phyloP scores from a whole-genome alignment of 225 moss, liverwort and hornwort genomes.

The Rhytidiadelphus loreus region DNA sequence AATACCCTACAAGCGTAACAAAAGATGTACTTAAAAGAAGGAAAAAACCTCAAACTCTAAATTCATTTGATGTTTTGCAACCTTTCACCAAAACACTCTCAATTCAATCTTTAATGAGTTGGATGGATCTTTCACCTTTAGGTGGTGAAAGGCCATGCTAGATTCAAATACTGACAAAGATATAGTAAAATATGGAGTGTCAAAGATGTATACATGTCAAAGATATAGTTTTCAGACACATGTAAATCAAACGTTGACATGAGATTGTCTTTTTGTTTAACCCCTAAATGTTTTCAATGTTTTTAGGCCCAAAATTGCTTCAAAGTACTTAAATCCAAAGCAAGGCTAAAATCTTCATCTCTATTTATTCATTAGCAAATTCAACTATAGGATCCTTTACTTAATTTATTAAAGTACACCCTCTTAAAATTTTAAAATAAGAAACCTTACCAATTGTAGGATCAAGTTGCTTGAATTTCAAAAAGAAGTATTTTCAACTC shows the following conservation, averaged over 20 bases:
- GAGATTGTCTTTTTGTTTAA: background rate
- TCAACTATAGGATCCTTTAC: too few relatives aligned
- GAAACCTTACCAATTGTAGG: too few relatives aligned
- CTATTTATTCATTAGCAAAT: too few relatives aligned
- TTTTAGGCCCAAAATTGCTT: too few relatives aligned
- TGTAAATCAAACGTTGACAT: background rate
- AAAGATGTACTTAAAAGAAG: background rate
- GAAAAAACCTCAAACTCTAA: fast-evolving
- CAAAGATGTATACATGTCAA: too few relatives aligned
- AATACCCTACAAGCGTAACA: fast-evolving
- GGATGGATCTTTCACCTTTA: background rate
- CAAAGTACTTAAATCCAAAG: too few relatives aligned
- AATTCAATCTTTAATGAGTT: background rate
- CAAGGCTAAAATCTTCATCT: too few relatives aligned
- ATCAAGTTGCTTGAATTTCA: too few relatives aligned
- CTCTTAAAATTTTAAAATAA: too few relatives aligned
- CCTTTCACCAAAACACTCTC: background rate
- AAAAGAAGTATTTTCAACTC: too few relatives aligned
- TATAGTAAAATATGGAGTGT: background rate
- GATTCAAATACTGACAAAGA: fast-evolving
- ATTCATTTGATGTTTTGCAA: background rate
- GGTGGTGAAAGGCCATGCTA: background rate
- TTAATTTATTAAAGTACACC: too few relatives aligned
- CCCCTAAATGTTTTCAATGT: too few relatives aligned
- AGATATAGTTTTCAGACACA: fast-evolving